A percentile compares a stretch with the other conserved stretches of the same genome.
phyloP scores from a whole-genome alignment of 192 early-diverging fungal genomes.

The Gorgonomyces haynaldii region DNA sequence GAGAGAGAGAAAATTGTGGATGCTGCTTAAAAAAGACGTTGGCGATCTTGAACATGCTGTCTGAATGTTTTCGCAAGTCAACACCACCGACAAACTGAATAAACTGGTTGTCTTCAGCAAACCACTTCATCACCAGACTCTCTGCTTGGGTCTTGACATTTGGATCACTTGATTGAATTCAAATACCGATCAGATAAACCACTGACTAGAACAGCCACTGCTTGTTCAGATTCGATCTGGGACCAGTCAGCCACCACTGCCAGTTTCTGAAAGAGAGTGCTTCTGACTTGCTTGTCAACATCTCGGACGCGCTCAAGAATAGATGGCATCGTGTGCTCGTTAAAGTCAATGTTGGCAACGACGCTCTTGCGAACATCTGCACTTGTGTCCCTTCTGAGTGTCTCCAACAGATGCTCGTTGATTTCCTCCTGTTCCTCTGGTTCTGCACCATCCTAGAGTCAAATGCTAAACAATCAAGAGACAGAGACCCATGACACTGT shows the following conservation, averaged over 20 bases:
- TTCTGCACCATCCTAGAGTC: constrained; percentile 39
- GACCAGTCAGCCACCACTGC: background rate
- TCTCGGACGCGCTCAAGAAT: constrained; percentile 70
- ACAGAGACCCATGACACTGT: constrained; percentile 65
- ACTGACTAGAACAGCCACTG: background rate
- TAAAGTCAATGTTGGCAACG: constrained; percentile 59
- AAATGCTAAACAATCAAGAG: constrained; percentile 42
- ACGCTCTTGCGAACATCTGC: constrained; percentile 72
- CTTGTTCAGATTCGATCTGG: background rate
- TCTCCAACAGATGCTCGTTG: background rate
- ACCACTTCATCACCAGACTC: background rate
- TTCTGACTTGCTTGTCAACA: constrained; percentile 39
- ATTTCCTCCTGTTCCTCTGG: constrained; percentile 23
- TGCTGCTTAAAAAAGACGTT: background rate
- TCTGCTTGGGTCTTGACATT: background rate
- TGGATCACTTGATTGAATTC: background rate
- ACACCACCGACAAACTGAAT: background rate
- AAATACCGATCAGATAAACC: background rate
- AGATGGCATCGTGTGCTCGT: constrained; percentile 42
- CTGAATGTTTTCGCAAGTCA: background rate
- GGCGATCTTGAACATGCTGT: background rate
- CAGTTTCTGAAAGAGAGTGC: background rate
- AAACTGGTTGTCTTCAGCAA: background rate
- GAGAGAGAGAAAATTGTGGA: background rate
- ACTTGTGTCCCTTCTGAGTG: background rate